Evolutionary conservation across 2,329 filamentous ascomycete species (phyloP).

Genomic region (Phialocephala sp.): DNA sequence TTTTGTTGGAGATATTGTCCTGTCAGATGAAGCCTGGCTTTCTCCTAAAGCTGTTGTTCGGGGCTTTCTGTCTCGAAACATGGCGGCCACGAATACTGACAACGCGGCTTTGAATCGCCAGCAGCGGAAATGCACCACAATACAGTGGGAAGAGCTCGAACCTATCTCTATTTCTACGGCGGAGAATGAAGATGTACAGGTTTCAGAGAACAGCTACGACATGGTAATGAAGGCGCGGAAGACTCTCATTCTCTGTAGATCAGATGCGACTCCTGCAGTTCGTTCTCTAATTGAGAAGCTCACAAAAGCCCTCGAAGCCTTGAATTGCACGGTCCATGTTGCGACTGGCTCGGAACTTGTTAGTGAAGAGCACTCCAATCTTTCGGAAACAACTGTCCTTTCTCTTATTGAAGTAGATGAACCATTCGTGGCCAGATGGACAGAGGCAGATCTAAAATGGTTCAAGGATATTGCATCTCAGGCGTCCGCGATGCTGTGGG

Average conservation of each 20-base stretch:
- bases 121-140: slow-evolving; percentile 11
- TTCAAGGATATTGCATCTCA: slow-evolving; percentile 13
- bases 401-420: slow-evolving; percentile 16
- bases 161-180: neutral
- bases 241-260: neutral
- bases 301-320: neutral
- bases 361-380: neutral
- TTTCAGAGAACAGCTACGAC: neutral
- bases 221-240: neutral
- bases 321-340: neutral
- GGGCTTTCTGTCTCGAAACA: slow-evolving; percentile 18
- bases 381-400: neutral
- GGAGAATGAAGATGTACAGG: neutral
- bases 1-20: slow-evolving; percentile 14
- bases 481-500: slow-evolving; percentile 10
- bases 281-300: neutral
- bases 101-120: slow-evolving; percentile 2
- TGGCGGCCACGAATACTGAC: slow-evolving; percentile 1
- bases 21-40: slow-evolving; percentile 14
- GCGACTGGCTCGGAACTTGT: neutral
- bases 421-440: slow-evolving; percentile 10
- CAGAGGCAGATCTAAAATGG: slow-evolving; percentile 1
- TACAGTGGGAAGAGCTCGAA: slow-evolving; percentile 13
- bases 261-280: neutral
- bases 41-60: slow-evolving; percentile 19